A percentile compares a stretch with the other conserved stretches of the same genome.
These are phyloP conservation scores for Dryas integrifolia DNA, from an alignment of 331 rosid species.

Conservation along the genomic window DNA sequence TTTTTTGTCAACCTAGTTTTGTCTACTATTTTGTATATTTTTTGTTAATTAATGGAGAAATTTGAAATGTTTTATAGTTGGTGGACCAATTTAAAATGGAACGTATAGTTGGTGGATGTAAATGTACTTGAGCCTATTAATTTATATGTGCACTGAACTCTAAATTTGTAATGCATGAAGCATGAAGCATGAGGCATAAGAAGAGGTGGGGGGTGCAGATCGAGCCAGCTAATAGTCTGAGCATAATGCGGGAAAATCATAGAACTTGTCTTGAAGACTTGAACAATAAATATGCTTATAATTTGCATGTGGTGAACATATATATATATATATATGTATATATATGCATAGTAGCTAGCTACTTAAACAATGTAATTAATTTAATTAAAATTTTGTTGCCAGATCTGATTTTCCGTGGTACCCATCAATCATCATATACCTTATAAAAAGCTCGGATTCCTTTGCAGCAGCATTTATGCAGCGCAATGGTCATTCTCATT, in stretches of 20 bases:
- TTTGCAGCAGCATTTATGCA: background rate
- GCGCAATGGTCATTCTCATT: background rate
- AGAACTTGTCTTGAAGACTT: conserved; percentile 4
- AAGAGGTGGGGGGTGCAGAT: background rate
- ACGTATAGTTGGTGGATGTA: too few relatives aligned
- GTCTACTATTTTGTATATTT: too few relatives aligned
- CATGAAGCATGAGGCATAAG: background rate
- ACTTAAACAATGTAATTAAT: background rate
- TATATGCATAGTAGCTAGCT: background rate
- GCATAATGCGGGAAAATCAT: conserved; percentile 14
- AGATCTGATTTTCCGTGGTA: conserved; percentile 23
- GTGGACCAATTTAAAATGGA: too few relatives aligned
- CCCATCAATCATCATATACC: background rate
- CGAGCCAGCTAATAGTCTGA: conserved; percentile 19
- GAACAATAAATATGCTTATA: background rate
- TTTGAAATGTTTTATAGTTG: too few relatives aligned
- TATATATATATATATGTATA: too few relatives aligned
- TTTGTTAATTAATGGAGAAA: too few relatives aligned
- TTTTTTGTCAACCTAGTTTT: too few relatives aligned
- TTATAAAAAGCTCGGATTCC: conserved; percentile 7
- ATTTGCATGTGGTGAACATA: conserved; percentile 16
- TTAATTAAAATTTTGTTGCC: background rate
- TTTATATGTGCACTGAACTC: too few relatives aligned
- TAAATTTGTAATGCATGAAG: background rate
- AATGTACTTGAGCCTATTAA: too few relatives aligned